Evolutionary conservation across 805 yeast genomes (phyloP), one percentile per base, ranked within the genome.

Genomic region (Ogataea polymorpha): DNA sequence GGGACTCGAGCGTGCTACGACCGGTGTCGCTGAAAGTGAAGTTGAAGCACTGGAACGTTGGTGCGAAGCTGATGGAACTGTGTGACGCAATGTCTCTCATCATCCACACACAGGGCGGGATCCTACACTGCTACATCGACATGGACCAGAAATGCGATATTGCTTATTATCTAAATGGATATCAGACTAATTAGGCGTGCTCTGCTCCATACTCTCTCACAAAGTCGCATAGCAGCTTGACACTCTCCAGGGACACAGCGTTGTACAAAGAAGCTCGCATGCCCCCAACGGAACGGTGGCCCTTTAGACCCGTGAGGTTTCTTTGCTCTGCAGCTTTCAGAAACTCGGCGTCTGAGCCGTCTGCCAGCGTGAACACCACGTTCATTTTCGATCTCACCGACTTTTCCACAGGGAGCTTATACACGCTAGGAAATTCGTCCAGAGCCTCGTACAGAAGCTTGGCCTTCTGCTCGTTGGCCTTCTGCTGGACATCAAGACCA

Each of bases 271-370:
- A 89, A 12, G 95, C 90, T 65, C 99, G 82, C 66, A 93, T 84
- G 23, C 99, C 99, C 37, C 98, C 98, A 32, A 91, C 98, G 4
- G 96, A 87, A 62, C 98, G 79, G 66, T 91, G 98, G 30, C 99
- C 98, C 66, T 89, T 86, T 56, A 91, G 73, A 6, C 97, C 98
- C 5, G 80, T 68, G 48, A 93, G 71, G 2, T 77, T 73, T 20
- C 62, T 75, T 17, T 69, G 73, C 30, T 50, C 61, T 3, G 97
- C 96, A 35, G 72, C 80, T 46, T 77, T 68, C 46, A 91, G 56
- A 66, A 93, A 93, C 45, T 75, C 66, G 5, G 74, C 71, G 56
- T 90, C 96, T 3, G 62, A 58, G 3, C 75, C 79, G 38, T 71
- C 74, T 17, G 75, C 71, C 34, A 89, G 63, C 9, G 88, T 88